phyloP scores from a whole-genome alignment of 1,284 basidiomycete species.

The Kalmanozyma brasiliensis region DNA sequence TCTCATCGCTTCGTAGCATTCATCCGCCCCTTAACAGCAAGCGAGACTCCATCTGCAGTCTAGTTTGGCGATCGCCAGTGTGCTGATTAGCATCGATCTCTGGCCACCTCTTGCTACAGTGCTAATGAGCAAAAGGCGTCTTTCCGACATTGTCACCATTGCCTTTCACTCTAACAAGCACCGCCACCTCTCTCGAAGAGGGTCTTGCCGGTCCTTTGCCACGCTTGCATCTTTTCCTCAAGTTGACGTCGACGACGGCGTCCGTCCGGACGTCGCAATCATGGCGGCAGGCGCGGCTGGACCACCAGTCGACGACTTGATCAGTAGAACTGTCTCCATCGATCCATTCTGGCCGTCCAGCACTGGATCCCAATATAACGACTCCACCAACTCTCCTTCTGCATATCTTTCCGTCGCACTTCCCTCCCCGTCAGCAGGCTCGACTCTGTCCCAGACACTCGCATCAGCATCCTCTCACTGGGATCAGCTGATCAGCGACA shows the following conservation, averaged over 20 bases:
- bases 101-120: background rate
- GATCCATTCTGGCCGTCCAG: constrained; percentile 29
- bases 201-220: constrained; percentile 7
- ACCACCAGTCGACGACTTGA: constrained; percentile 25
- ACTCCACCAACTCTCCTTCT: constrained; percentile 11
- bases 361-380: background rate
- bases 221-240: constrained; percentile 1
- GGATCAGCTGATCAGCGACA: background rate
- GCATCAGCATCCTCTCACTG: constrained; percentile 3
- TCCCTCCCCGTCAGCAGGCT: constrained; percentile 11
- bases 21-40: too few species aligned
- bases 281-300: constrained; percentile 30
- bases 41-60: too few species aligned
- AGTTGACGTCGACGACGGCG: constrained; percentile 5
- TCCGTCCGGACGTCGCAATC: constrained; percentile 22
- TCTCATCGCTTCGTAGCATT: too few species aligned
- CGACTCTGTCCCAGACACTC: constrained; percentile 7
- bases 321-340: constrained; percentile 14
- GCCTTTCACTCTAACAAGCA: constrained; percentile 15
- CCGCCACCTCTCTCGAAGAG: constrained; percentile 2
- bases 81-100: too few species aligned
- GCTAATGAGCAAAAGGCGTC: constrained; percentile 39
- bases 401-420: constrained; percentile 9
- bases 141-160: constrained; percentile 28
- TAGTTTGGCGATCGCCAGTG: background rate